Evolutionary conservation across 1,284 basidiomycete species (phyloP), one percentile per base, ranked within the genome.

Genomic region (Exsudoporus floridanus): DNA sequence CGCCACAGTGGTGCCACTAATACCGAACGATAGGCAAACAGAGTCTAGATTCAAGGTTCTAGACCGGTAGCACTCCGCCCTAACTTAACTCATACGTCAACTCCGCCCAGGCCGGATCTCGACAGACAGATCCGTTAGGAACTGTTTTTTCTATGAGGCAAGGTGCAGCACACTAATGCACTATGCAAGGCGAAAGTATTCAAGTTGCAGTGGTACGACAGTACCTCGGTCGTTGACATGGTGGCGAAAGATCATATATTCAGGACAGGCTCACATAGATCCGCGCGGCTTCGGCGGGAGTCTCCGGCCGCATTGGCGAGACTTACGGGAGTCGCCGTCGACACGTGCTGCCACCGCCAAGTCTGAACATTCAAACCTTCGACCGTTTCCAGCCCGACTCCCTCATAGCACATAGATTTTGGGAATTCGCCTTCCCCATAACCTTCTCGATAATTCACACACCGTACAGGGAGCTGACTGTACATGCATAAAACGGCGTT

Each of bases 291-390:
- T 25, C 23, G 7, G 19, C 13, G 36, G 19, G 37, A 9, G 12
- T 38, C 13, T 21, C 19, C 19, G 36, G 36, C n/a, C n/a, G n/a
- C 14, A 16, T 16, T 12, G 9, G 8, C 28, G 28, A 28, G 28
- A 28, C 28, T 28, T 10, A 28, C 8, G 28, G 10, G 28, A 30
- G 28, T 30, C 28, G 10, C 28, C 28, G 28, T 30, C 28, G 9
- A 25, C 51, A 50, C 25, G 38, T 35, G 18, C 33, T 37, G 52
- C 37, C 34, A 49, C 43, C 12, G 31, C 37, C 21, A 28, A 52
- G 27, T 37, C 10, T 7, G 42, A 18, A 54, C 30, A 9, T 34
- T 16, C 23, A 27, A n/a, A 54, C 30, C 12, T 34, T 18, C 16
- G 31, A n/a, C 21, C 31, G 21, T 40, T 37, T 25, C 16, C 23